These are phyloP conservation scores for Synchytrium microbalum DNA, from an alignment of 371 early-diverging fungal genomes.

Conservation along the genomic window DNA sequence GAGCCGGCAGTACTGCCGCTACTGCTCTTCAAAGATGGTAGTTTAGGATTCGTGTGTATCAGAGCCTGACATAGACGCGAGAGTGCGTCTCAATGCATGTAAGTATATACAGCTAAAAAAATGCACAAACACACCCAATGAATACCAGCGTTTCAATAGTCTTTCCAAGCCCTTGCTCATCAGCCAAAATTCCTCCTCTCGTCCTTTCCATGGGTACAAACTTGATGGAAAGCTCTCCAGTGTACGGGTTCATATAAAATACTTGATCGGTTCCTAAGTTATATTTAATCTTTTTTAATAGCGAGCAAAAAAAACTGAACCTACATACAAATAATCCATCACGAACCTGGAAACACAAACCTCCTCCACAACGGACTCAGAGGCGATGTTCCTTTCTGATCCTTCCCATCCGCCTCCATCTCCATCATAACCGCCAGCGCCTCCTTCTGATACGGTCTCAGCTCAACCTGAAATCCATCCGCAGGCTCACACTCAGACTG, in stretches of 20 bases:
- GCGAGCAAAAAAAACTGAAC: background rate
- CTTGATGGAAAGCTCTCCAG: conserved; percentile 47
- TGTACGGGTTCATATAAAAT: conserved; percentile 59
- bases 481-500: conserved; percentile 46
- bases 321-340: conserved; percentile 14
- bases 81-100: background rate
- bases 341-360: conserved; percentile 40
- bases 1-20: conserved; percentile 9
- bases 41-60: conserved; percentile 48
- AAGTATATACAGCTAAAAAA: too few relatives aligned
- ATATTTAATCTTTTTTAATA: background rate
- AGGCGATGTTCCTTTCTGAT: conserved; percentile 14
- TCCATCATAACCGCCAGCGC: conserved; percentile 21
- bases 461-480: conserved; percentile 35
- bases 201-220: conserved; percentile 46
- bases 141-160: too few relatives aligned
- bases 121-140: too few relatives aligned
- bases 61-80: conserved; percentile 26
- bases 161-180: too few relatives aligned
- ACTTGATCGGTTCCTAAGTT: conserved; percentile 15
- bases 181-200: conserved; percentile 63
- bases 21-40: conserved; percentile 14
- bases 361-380: conserved; percentile 62
- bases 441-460: conserved; percentile 59
- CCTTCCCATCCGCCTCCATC: conserved; percentile 11